Conservation (phyloP, 352 stramenopile species). For the Phytophthora macrochlamydospora region DNA sequence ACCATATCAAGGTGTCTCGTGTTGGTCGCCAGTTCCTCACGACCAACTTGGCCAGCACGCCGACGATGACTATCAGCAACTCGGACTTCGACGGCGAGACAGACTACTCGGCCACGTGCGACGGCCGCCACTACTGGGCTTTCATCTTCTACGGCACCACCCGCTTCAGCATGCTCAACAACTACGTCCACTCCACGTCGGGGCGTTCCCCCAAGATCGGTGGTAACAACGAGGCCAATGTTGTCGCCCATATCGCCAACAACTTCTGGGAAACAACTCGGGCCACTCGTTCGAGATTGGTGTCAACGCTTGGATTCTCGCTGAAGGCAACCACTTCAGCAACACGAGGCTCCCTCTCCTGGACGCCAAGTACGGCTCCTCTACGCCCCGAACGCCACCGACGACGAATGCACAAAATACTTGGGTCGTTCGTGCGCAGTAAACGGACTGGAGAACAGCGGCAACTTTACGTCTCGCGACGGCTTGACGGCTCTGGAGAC, state of each 20-base stretch:
- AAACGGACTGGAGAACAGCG: conserved; percentile 34
- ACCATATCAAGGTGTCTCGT: conserved; percentile 49
- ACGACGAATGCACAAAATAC: conserved; percentile 21
- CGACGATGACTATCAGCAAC: no score
- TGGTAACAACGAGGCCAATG: conserved; percentile 13
- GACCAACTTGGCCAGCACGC: no score
- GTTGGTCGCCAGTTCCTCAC: conserved; percentile 8
- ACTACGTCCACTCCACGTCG: conserved; percentile 47
- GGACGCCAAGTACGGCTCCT: conserved; percentile 11
- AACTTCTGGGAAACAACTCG: conserved; percentile 53
- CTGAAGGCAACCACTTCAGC: conserved; percentile 27
- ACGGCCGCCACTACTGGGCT: no score
- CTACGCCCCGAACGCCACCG: conserved; percentile 14
- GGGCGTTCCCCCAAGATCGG: conserved; percentile 36
- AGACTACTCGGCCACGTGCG: no score
- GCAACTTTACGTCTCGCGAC: conserved; percentile 17
- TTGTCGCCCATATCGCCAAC: conserved; percentile 37
- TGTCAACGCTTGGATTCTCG: conserved; percentile 31
- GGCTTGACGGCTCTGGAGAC: conserved; percentile 16
- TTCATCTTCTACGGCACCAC: no score
- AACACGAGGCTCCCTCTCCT: conserved; percentile 12
- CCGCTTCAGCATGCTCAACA: conserved; percentile 22
- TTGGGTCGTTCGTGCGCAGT: conserved; percentile 31
- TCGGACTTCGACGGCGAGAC: no score
- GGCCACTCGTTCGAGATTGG: conserved; percentile 42